These are phyloP conservation scores for Polytrichum formosum DNA, from an alignment of 225 moss, liverwort and hornwort genomes.

Conservation along the genomic window DNA sequence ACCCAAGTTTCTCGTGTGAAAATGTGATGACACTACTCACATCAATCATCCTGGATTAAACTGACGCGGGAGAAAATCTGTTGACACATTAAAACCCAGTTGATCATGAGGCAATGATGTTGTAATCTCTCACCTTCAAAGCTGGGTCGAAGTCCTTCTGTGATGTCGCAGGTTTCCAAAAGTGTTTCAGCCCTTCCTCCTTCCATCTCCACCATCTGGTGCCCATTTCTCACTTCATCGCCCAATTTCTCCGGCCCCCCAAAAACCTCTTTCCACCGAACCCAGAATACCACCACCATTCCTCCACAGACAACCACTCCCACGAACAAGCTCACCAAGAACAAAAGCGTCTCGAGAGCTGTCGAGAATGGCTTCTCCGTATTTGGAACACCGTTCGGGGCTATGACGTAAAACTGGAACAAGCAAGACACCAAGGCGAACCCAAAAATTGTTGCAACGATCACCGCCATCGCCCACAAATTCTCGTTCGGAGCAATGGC, in stretches of 20 bases:
- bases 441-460: conserved; percentile 31
- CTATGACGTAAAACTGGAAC: conserved; percentile 32
- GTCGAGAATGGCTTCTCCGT: conserved; percentile 25
- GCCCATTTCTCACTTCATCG: neutral
- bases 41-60: too few relatives aligned
- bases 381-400: conserved; percentile 22
- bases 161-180: conserved; percentile 31
- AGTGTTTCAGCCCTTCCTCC: conserved; percentile 31
- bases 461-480: conserved; percentile 44
- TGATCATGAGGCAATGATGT: too few relatives aligned
- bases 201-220: conserved; percentile 4
- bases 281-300: conserved; percentile 35
- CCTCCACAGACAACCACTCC: conserved; percentile 50
- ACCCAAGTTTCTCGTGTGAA: too few relatives aligned
- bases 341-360: conserved; percentile 13
- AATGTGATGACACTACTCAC: too few relatives aligned
- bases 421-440: conserved; percentile 33
- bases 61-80: too few relatives aligned
- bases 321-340: conserved; percentile 37
- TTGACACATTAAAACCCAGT: too few relatives aligned
- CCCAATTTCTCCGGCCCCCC: too few relatives aligned
- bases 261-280: neutral
- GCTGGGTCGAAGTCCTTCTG: conserved; percentile 38
- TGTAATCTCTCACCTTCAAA: conserved; percentile 37
- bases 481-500: conserved; percentile 34